phyloP scores from a whole-genome alignment of 2,329 filamentous ascomycete species.

The Alternaria triticimaculans region DNA sequence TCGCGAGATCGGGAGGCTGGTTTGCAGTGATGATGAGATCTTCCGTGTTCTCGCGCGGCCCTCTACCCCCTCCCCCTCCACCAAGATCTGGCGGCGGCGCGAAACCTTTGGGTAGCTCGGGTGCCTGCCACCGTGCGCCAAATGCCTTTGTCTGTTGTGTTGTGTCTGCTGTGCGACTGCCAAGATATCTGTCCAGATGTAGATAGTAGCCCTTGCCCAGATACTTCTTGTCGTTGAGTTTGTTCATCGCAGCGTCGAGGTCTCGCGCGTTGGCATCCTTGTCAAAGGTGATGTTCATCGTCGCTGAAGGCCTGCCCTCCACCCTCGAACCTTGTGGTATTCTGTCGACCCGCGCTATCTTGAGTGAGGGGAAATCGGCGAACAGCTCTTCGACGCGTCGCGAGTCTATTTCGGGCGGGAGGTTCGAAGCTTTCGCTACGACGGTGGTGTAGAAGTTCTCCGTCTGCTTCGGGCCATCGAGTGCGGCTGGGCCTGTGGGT shows the following conservation, averaged over 20 bases:
- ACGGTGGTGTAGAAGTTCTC: constrained; percentile 39
- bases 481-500: constrained; percentile 20
- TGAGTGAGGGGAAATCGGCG: constrained; percentile 37
- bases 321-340: constrained; percentile 27
- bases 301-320: constrained; percentile 30
- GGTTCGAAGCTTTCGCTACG: constrained; percentile 42
- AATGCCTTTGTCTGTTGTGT: constrained; percentile 36
- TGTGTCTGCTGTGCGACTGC: constrained; percentile 30
- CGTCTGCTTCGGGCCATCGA: constrained; percentile 21
- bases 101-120: constrained; percentile 37
- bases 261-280: constrained; percentile 36
- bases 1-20: constrained; percentile 77
- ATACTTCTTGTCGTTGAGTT: constrained; percentile 44
- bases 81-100: constrained; percentile 39
- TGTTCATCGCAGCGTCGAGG: constrained; percentile 41
- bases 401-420: constrained; percentile 36
- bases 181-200: constrained; percentile 43
- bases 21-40: constrained; percentile 58
- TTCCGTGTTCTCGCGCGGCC: constrained; percentile 31
- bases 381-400: constrained; percentile 39
- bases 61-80: constrained; percentile 19
- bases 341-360: constrained; percentile 41
- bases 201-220: constrained; percentile 43
- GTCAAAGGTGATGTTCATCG: constrained; percentile 44
- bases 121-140: constrained; percentile 38